phyloP scores from a whole-genome alignment of 2,329 filamentous ascomycete genomes.

The Trichophyton rubrum region DNA sequence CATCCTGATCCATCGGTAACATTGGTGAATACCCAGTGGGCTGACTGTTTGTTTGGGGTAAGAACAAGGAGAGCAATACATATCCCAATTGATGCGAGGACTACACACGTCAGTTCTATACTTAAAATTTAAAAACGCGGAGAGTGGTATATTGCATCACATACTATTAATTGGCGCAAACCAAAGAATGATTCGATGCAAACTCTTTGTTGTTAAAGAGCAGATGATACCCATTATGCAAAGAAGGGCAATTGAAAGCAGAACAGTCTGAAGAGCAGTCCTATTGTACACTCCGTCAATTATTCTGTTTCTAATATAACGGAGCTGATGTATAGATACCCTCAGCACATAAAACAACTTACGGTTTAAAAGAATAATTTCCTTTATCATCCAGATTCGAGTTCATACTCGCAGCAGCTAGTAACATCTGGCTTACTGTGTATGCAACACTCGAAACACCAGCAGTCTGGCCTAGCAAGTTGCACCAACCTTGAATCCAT shows the following conservation, averaged over 20 bases:
- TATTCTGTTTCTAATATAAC: constrained; percentile 5
- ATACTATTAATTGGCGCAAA: constrained; percentile 54
- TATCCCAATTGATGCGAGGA: constrained; percentile 48
- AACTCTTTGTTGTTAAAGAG: constrained; percentile 47
- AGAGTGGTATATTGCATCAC: constrained; percentile 8
- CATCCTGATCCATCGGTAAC: constrained; percentile 52
- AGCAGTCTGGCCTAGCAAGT: constrained; percentile 51
- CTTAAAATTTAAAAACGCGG: background rate
- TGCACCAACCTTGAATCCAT: constrained; percentile 57
- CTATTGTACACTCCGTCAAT: constrained; percentile 23
- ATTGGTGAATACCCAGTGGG: constrained; percentile 49
- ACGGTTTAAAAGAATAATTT: constrained; percentile 46
- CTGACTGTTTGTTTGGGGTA: constrained; percentile 47
- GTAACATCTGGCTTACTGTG: constrained; percentile 51
- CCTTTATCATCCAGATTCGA: constrained; percentile 38
- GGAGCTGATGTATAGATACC: background rate
- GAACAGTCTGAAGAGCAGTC: constrained; percentile 45
- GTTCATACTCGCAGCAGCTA: constrained; percentile 51
- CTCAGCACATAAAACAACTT: constrained; percentile 24
- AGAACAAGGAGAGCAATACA: constrained; percentile 47
- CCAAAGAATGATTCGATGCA: constrained; percentile 50
- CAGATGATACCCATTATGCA: constrained; percentile 48
- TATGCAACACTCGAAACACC: constrained; percentile 52
- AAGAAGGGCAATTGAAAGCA: constrained; percentile 45
- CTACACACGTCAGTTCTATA: constrained; percentile 18